Base-by-base conservation (phyloP, 139 green algal genomes). In the Volvox reticuliferus region DNA sequence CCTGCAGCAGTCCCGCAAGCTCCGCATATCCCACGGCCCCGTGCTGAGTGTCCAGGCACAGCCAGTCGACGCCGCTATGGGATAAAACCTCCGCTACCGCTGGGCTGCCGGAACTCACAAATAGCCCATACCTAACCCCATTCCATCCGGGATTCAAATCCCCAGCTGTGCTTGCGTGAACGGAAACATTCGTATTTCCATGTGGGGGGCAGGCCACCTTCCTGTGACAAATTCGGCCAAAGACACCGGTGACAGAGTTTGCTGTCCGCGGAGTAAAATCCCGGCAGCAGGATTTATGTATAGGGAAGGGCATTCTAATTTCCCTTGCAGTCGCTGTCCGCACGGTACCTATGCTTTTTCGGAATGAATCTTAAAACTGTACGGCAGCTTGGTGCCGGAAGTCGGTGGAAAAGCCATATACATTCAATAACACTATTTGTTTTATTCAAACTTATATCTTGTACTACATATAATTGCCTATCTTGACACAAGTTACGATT, bases 41-140 rank as follows among this genome's bases (percentile, higher is more conserved):
- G 61, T 93, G 91, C 71, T 93, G 91, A 17, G 71, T 79, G 30
- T 93, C 91, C 1, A 93, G 63, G 80, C 86, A 91, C 12, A 93
- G 61, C 86, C 86, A 93, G 62, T 93, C 86, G 14, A 91, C 68
- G 19, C 79, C 86, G 32, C 79, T 89, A 33, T 79, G 79, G 28
- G 79, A 65, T 2, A 93, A 28, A 73, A 79, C 86, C 62, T 93
- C 91, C 1, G 86, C 86, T 18, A 93, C 63, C 3, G 80, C 33
- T 0, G 91, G 86, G 0, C 67, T 82, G 35, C 71, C 91, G 17
- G 86, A 91, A 81, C 50, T 75, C 0, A 91, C 79, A 28, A 93
- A 87, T 2, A 93, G 55, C 30, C 62, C 61, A 55, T 24, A 76
- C 80, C 32, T 81, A 3, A 9, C 44, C 44, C 44, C 44, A 14